Base-by-base conservation (phyloP, 2,329 filamentous ascomycete genomes). In the Aspergillus felis region DNA sequence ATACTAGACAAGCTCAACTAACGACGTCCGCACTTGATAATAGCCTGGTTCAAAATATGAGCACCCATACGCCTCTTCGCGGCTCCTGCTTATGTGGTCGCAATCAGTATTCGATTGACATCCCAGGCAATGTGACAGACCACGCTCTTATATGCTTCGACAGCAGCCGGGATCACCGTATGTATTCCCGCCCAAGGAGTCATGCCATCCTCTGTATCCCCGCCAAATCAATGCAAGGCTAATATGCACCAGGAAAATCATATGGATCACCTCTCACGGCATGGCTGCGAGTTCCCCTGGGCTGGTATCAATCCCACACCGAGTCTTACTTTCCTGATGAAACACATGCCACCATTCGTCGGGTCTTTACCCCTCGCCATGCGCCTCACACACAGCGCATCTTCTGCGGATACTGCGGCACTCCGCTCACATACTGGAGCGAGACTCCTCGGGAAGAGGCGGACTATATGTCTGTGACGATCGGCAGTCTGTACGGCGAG, bases 331-430 rank as follows among this genome's bases (percentile, higher is more conserved):
- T 88, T 71, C 83, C 88, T 2, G 90, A 96, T 74, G 92, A 96
- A 77, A 85, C 86, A 17, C 83, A 85, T 71, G 66, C 79, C 54
- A 79, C 79, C 53, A 92, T 92, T 69, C 85, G 84, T 56, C 84
- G 87, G 44, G 81, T 82, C 50, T 92, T 90, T 72, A 84, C 84
- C 9, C 82, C 87, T 24, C 79, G 79, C 2, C 76, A 79, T 64
- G 82, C 83, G 53, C 80, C 81, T 53, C 76, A 83, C 65, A 80
- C 84, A 1, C 86, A 88, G 70, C 86, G 90, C 51, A 84, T 91
- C 64, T 97, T 97, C 74, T 97, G 92, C 75, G 92, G 92, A 25
- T 95, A 89, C 77, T 96, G 92, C 72, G 92, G 92, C 53, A 96
- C 92, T 0, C 89, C 90, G 12, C 78, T 97, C 54, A 88, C 88